Evolutionary conservation across 2,329 filamentous ascomycete species (phyloP), one percentile per base, ranked within the genome.

Genomic region (Phialophora verrucosa): DNA sequence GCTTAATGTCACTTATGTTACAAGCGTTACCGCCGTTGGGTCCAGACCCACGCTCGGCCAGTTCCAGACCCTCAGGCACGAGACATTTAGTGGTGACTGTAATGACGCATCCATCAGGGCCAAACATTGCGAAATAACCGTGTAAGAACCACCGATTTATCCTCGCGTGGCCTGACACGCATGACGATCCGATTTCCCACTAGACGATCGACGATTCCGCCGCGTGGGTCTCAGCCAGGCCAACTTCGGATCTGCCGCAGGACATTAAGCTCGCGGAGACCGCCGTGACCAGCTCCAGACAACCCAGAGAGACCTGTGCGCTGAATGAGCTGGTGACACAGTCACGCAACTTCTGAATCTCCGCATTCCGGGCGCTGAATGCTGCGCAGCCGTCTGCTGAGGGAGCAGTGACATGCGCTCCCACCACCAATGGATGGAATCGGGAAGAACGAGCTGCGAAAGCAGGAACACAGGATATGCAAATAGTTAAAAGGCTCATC

Each of bases 11-110:
- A 61, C 54, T 66, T 63, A 53, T 27, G 29, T 61, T 68, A 68
- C 50, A 29, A 54, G 11, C 12, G 14, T 57, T 58, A 66, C 67
- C 50, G 50, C 6, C 10, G 57, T n/a, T 17, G n/a, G 55, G 47
- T 60, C 58, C 42, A 62, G 64, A 38, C 62, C 62, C 65, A 63
- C 50, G 14, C 17, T 14, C 10, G 17, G 42, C 32, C 20, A 27
- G 42, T 31, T 68, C 65, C 60, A 70, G 65, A 64, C 64, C 56
- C 32, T 50, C 29, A 17, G 58, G 51, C 68, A 70, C 59, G 68
- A 70, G 68, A 70, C 68, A 42, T 31, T 61, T 65, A 32, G 7
- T 3, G 7, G 4, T 62, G 62, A 68, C 65, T 53, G 65, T 67
- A 69, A 65, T 67, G 64, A 69, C 67, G 12, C 4, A 11, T 11